Conservation (phyloP, 2,329 filamentous ascomycete genomes). For the Fusarium acutatum region DNA sequence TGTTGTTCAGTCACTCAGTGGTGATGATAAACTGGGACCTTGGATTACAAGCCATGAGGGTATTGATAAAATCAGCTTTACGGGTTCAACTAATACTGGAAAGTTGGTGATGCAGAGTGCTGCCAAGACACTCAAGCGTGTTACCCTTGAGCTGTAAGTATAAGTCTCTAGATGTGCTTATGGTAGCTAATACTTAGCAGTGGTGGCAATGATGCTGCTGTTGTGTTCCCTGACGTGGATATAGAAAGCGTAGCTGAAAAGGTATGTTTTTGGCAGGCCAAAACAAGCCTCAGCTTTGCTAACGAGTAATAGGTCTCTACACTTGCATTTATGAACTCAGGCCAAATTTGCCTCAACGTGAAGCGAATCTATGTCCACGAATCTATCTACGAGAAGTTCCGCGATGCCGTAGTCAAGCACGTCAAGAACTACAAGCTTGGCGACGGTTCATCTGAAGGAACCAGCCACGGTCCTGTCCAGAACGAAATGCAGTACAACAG, state of each 20-base stretch:
- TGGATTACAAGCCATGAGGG: constrained; percentile 66
- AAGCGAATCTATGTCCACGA: constrained; percentile 71
- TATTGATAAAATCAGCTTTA: constrained; percentile 71
- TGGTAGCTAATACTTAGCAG: constrained; percentile 28
- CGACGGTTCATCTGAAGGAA: constrained; percentile 49
- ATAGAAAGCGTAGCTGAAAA: constrained; percentile 48
- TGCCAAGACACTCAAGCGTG: constrained; percentile 65
- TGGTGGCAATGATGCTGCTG: constrained; percentile 68
- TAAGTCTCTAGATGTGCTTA: accelerated
- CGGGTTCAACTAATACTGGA: constrained; percentile 67
- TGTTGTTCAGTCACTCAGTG: constrained; percentile 68
- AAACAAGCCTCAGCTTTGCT: neutral
- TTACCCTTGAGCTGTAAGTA: constrained; percentile 63
- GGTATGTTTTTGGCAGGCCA: constrained; percentile 41
- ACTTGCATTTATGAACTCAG: constrained; percentile 65
- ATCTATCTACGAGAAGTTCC: constrained; percentile 64
- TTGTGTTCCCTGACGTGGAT: constrained; percentile 66
- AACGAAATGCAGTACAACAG: constrained; percentile 73
- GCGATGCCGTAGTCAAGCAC: constrained; percentile 47
- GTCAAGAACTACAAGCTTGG: constrained; percentile 56
- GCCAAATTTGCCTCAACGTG: constrained; percentile 50
- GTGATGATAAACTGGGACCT: constrained; percentile 68
- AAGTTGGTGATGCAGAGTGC: constrained; percentile 68
- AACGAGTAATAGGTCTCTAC: constrained; percentile 45
- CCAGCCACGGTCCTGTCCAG: constrained; percentile 66